Evolutionary conservation across 2,329 filamentous ascomycete species (phyloP), one percentile per base, ranked within the genome.

Genomic region (Cladosporium sp.): DNA sequence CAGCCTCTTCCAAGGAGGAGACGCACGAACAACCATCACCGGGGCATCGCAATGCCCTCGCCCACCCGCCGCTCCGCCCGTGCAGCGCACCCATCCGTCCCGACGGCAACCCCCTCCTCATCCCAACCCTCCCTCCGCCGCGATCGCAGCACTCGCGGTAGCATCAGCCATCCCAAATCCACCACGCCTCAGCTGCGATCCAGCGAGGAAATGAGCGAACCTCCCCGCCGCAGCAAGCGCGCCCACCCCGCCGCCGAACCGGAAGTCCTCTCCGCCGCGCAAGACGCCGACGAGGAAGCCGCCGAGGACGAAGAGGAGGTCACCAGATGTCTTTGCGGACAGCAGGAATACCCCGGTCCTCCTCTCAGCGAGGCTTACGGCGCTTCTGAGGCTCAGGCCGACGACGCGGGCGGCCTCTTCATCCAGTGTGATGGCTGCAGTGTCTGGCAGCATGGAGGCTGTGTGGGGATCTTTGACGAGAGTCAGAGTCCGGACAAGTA

Each of bases 401-500:
- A 96, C 63, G 92, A 97, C 58, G 80, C 92, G 58, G 93, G 92
- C 39, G 92, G 91, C 47, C 86, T 97, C 71, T 99, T 96, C 71
- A 91, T 99, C 59, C 92, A 97, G 75, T 99, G 93, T 79, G 93
- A 97, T 72, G 79, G 88, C 57, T 99, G 93, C 77, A 95, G 95
- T 68, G 93, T 97, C 56, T 99, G 92, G 93, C 93, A 99, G 69
- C 93, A 99, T 68, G 93, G 93, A 63, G 92, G 91, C 54, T 99
- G 93, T 66, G 92, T 99, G 53, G 92, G 93, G 54, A 96, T 99
- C 64, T 90, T 95, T 74, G 93, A 93, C 60, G 92, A 96, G 70
- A 86, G 88, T 60, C 85, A 87, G 68, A 92, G 89, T 58, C 93
- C 93, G 8, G 92, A 97, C 49, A 91, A 97, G 70, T 99, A 99